A percentile compares a stretch with the other conserved stretches of the same genome.
phyloP scores from a whole-genome alignment of 306 rosid species.

The Rubus parviflorus region DNA sequence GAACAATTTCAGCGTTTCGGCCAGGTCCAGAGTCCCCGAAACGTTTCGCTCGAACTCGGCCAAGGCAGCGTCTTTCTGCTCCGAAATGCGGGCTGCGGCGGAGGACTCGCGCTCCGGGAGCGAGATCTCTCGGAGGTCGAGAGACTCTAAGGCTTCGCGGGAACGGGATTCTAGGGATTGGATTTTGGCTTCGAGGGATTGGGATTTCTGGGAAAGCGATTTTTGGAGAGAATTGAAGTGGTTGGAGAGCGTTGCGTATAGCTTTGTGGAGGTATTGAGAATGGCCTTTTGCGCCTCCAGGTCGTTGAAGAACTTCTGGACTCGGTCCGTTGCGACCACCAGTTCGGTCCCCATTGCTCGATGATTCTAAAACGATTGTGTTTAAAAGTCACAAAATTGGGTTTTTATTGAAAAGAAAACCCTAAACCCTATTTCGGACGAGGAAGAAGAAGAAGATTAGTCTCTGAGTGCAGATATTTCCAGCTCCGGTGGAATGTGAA shows the following conservation, averaged over 20 bases:
- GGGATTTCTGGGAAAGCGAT: constrained; percentile 54
- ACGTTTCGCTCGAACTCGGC: constrained; percentile 37
- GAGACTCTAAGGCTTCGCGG: constrained; percentile 44
- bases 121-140: constrained; percentile 47
- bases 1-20: constrained; percentile 49
- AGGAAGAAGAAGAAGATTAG: constrained; percentile 5
- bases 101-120: constrained; percentile 61
- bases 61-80: constrained; percentile 52
- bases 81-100: constrained; percentile 49
- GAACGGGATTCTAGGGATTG: constrained; percentile 47
- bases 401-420: neutral
- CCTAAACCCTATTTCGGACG: constrained; percentile 27
- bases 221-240: constrained; percentile 52
- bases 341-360: constrained; percentile 53
- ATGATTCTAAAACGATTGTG: neutral
- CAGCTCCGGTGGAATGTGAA: constrained; percentile 2
- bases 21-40: constrained; percentile 30
- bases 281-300: constrained; percentile 52
- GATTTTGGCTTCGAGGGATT: constrained; percentile 54
- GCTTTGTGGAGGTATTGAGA: constrained; percentile 52
- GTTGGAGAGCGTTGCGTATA: constrained; percentile 49
- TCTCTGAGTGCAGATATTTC: neutral
- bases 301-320: constrained; percentile 59
- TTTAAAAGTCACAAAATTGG: neutral
- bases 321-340: constrained; percentile 36